A percentile compares a stretch with the other conserved stretches of the same genome.
phyloP scores from a whole-genome alignment of 1,139 yeast genomes.

The Candida sanyaensis region DNA sequence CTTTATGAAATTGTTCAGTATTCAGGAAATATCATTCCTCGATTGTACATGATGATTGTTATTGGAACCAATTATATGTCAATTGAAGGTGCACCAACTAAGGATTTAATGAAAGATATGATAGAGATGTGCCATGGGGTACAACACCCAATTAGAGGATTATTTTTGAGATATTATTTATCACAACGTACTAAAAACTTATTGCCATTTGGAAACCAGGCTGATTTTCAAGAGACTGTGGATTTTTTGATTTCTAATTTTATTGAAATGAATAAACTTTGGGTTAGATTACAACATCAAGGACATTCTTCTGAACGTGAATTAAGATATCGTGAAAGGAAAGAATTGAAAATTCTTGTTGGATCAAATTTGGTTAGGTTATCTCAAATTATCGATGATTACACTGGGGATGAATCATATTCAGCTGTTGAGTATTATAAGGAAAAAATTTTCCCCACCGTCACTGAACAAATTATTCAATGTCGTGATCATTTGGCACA shows the following conservation, averaged over 20 bases:
- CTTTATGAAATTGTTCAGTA: constrained; percentile 93
- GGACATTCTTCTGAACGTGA: constrained; percentile 87
- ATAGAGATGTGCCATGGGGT: constrained; percentile 99
- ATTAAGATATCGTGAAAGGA: constrained; percentile 75
- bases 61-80: constrained; percentile 90
- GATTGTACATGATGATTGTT: constrained; percentile 91
- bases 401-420: constrained; percentile 50
- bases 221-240: constrained; percentile 63
- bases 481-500: constrained; percentile 93
- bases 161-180: constrained; percentile 84
- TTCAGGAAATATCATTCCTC: constrained; percentile 89
- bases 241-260: constrained; percentile 81
- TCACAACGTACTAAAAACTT: constrained; percentile 81
- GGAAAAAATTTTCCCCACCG: constrained; percentile 67
- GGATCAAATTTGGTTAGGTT: constrained; percentile 90
- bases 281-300: constrained; percentile 96
- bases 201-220: constrained; percentile 49
- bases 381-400: constrained; percentile 80
- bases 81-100: constrained; percentile 74
- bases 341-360: constrained; percentile 86
- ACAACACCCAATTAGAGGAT: constrained; percentile 90
- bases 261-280: constrained; percentile 94
- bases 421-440: constrained; percentile 53
- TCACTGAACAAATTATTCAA: constrained; percentile 88
- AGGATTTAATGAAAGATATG: constrained; percentile 93